phyloP scores from a whole-genome alignment of 1,139 yeast genomes.

The Groenewaldozyma auringiensis region DNA sequence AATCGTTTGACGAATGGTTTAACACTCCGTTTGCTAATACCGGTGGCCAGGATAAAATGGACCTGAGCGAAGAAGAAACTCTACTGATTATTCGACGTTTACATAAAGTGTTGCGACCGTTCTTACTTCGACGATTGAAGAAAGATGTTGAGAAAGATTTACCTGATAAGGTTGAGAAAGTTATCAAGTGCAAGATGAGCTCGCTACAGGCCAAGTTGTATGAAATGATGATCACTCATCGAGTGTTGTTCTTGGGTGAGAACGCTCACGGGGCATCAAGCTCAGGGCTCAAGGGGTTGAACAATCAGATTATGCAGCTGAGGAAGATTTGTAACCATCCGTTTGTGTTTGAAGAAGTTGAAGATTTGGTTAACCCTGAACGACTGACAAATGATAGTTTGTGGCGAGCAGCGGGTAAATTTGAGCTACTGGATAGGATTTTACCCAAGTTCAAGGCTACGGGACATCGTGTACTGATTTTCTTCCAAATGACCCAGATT shows the following conservation, averaged over 20 bases:
- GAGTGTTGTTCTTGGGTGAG: constrained; percentile 76
- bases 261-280: constrained; percentile 41
- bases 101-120: constrained; percentile 93
- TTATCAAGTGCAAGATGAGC: constrained; percentile 89
- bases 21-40: constrained; percentile 97
- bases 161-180: constrained; percentile 93
- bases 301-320: constrained; percentile 93
- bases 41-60: constrained; percentile 89
- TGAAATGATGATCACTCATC: constrained; percentile 86
- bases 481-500: constrained; percentile 97
- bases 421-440: constrained; percentile 80
- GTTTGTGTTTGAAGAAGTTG: constrained; percentile 92
- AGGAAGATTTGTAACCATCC: constrained; percentile 97
- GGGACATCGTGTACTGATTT: constrained; percentile 86
- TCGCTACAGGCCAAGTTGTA: constrained; percentile 73
- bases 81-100: constrained; percentile 87
- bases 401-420: constrained; percentile 90
- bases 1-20: constrained; percentile 97
- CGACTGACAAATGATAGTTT: constrained; percentile 51
- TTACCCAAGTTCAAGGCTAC: constrained; percentile 78
- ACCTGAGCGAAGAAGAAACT: constrained; percentile 93
- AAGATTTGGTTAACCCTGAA: constrained; percentile 73
- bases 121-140: constrained; percentile 85
- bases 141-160: constrained; percentile 96
- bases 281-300: constrained; percentile 80